phyloP scores from a whole-genome alignment of 202 grass and related monocot species.

The Carex arenaria region DNA sequence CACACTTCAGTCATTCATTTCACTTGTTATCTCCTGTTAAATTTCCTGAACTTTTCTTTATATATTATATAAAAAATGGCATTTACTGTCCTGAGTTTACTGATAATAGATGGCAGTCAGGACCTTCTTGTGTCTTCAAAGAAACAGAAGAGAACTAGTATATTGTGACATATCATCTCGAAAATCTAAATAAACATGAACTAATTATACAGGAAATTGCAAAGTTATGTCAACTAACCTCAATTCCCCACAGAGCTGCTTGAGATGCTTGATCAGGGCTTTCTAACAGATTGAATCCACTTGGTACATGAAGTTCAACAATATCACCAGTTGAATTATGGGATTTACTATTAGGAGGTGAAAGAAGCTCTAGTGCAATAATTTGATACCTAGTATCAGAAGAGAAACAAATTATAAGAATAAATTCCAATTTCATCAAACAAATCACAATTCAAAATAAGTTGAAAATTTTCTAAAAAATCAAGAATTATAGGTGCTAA shows the following conservation, averaged over 20 bases:
- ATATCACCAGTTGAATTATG: constrained; percentile 31
- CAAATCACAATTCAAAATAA: constrained; percentile 10
- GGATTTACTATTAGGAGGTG: constrained; percentile 31
- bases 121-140: neutral
- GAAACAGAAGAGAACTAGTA: neutral
- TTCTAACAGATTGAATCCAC: constrained; percentile 74
- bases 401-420: constrained; percentile 14
- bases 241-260: constrained; percentile 89
- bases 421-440: constrained; percentile 12
- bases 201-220: neutral
- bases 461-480: neutral
- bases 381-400: constrained; percentile 67
- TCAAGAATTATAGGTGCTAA: constrained; percentile 4
- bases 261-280: constrained; percentile 76
- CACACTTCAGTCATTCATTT: neutral
- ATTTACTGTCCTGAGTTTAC: neutral
- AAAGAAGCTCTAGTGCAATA: constrained; percentile 67
- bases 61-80: neutral
- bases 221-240: constrained; percentile 51
- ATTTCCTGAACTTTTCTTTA: neutral
- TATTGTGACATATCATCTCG: neutral
- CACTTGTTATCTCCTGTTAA: neutral
- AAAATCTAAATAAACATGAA: neutral
- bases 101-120: neutral
- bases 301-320: constrained; percentile 78